These are phyloP conservation scores for Cladobotryum protrusum DNA, from an alignment of 2,329 filamentous ascomycete genomes.

Conservation along the genomic window DNA sequence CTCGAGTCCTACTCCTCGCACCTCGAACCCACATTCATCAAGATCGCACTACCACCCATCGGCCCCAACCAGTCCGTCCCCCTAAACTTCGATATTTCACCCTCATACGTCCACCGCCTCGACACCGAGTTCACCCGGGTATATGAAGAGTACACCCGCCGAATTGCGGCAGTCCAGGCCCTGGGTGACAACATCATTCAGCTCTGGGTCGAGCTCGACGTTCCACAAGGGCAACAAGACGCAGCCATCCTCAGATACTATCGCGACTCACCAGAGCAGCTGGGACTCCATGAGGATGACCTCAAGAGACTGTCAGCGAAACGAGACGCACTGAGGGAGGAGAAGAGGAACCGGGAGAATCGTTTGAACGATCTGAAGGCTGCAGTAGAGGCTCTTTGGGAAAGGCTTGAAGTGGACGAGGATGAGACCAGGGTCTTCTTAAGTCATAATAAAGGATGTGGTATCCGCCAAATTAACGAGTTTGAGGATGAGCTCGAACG, in stretches of 20 bases:
- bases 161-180: constrained; percentile 67
- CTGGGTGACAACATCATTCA: constrained; percentile 82
- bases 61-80: constrained; percentile 69
- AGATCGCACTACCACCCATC: constrained; percentile 78
- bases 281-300: constrained; percentile 87
- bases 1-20: constrained; percentile 95
- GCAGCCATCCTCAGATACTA: constrained; percentile 80
- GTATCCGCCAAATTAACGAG: constrained; percentile 87
- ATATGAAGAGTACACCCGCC: constrained; percentile 91
- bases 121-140: constrained; percentile 90
- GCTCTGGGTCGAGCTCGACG: constrained; percentile 92
- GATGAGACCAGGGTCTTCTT: constrained; percentile 79
- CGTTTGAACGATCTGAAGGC: constrained; percentile 66
- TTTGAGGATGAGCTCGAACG: constrained; percentile 85
- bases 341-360: constrained; percentile 81
- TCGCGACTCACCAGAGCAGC: constrained; percentile 84
- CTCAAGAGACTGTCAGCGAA: constrained; percentile 63
- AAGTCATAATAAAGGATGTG: constrained; percentile 82
- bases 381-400: constrained; percentile 83
- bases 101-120: constrained; percentile 76
- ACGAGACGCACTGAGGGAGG: constrained; percentile 77
- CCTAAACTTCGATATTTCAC: constrained; percentile 85
- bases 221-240: constrained; percentile 89
- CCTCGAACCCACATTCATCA: constrained; percentile 82
- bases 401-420: constrained; percentile 77